Evolutionary conservation across 306 rosid genomes (phyloP), one percentile per base, ranked within the genome.

Genomic region (Urtica urens): DNA sequence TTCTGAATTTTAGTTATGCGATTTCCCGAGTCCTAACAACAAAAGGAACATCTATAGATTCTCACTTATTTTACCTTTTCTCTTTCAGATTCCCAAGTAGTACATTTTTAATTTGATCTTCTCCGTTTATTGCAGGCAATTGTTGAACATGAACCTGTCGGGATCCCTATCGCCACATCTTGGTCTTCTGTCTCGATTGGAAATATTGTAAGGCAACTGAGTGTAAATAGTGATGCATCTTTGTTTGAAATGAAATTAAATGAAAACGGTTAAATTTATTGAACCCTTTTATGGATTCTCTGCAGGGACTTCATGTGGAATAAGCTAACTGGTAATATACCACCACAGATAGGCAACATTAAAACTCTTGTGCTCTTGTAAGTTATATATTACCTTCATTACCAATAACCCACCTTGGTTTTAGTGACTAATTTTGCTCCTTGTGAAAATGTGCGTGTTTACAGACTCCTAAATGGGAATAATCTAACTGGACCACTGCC

Each of bases 301-400:
- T 37, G 45, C 61, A 92, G 99, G 93, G 78, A 80, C 68, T 77
- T 92, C 55, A 92, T 86, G 99, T 92, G 94, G 96, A 92, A 86
- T 71, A 1, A 72, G 0, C 60, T 92, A 49, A 74, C 47, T 62
- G 99, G 99, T 46, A 78, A 70, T 39, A 86, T 92, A 59, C 99
- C 99, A 1, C 58, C 72, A 77, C 87, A 82, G 70, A 70, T 92
- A 23, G 94, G 96, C 68, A 73, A 78, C 55, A 71, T 92, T 61
- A 75, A 38, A 33, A 46, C 80, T 57, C 57, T 92, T 78, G 3
- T 28, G 58, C 94, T 86, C 47, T 64, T 92, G 99, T 90, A 82
- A 82, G 94, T 77, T 41, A 9, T 52, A 26, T 53, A 4, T 16
- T 44, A 8, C 12, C 11, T 26, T 22, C 13, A n/a, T 21, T 2